phyloP scores from a whole-genome alignment of 345 rosid species.

The Eucalyptus urophylla region DNA sequence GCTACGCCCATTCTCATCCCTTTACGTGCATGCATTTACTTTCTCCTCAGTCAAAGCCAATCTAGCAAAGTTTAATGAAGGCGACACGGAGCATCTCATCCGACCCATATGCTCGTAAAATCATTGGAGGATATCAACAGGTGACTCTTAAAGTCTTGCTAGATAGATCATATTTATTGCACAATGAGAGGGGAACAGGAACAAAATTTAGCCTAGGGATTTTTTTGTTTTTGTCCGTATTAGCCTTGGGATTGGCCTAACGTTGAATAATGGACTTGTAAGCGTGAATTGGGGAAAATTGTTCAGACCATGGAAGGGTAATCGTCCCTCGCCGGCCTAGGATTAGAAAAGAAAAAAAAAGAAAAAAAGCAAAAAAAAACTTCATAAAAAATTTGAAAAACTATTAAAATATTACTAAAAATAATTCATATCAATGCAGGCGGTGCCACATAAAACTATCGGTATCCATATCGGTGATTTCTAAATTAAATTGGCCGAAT shows the following conservation, averaged over 20 bases:
- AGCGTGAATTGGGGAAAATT: not conserved
- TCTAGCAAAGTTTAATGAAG: not conserved
- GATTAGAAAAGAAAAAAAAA: not conserved
- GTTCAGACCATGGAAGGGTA: not conserved
- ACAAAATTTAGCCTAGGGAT: not conserved
- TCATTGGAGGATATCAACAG: not conserved
- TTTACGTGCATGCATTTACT: not conserved
- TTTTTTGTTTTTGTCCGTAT: not conserved
- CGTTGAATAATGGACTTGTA: not conserved
- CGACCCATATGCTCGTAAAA: not conserved
- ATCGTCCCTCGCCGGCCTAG: not conserved
- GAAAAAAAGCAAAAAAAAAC: too few species aligned
- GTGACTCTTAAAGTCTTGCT: not conserved
- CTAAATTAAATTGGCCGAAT: too few species aligned
- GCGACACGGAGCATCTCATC: not conserved
- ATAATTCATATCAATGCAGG: rapidly evolving
- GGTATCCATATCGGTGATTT: not conserved
- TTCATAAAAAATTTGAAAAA: too few species aligned
- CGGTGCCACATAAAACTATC: too few species aligned
- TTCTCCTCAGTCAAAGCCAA: not conserved
- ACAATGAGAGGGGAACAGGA: not conserved
- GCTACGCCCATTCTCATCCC: not conserved
- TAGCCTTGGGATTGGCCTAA: not conserved
- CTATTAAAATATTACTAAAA: too few species aligned
- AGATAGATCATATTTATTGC: not conserved